Base-by-base conservation (phyloP, 257 asterid species). In the Solanum bulbocastanum region DNA sequence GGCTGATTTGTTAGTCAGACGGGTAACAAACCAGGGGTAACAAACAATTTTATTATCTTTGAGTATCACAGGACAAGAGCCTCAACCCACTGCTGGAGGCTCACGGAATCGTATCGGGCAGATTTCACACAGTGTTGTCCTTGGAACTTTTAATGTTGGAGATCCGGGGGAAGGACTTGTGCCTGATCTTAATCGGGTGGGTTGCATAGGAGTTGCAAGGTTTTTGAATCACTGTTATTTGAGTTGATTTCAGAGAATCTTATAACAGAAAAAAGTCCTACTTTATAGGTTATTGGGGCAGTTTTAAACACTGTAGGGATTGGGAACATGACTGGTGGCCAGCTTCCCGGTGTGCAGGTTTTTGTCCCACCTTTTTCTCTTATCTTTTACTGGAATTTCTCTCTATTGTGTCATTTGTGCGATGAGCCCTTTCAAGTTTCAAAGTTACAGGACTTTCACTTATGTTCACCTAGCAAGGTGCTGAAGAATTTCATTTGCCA, bases 81-180 rank as follows among this genome's bases (percentile, higher is more conserved):
- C 40, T 81, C 68, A 81, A 46, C 68, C 93, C 86, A 90, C 88
- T 90, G 89, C 90, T 87, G 94, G 95, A 90, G 98, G 89, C 6
- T 40, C 92, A 37, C 94, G 89, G 72, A 87, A 58, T 88, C 99
- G 94, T 81, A 83, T 97, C 71, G 98, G 98, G 83, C 98, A 94
- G 87, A 90, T 96, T 87, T 91, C 98, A 62, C 99, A 95, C 52
- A 94, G 98, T 91, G 92, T 97, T 65, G 96, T 96, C 66, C 49
- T 97, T 35, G 99, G 99, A 30, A 91, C 96, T 73, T 89, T 97
- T 88, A 95, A 95, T 93, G 93, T 93, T 88, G 99, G 98, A 81
- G 99, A 97, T 66, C 95, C 90, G 88, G 96, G 96, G 84, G 99
- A 95, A 87, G 94, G 93, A 84, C 90, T 81, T 75, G 91, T 90